A percentile compares a stretch with the other conserved stretches of the same genome.
phyloP scores from a whole-genome alignment of 257 asterid genomes.

The Rehmannia glutinosa region DNA sequence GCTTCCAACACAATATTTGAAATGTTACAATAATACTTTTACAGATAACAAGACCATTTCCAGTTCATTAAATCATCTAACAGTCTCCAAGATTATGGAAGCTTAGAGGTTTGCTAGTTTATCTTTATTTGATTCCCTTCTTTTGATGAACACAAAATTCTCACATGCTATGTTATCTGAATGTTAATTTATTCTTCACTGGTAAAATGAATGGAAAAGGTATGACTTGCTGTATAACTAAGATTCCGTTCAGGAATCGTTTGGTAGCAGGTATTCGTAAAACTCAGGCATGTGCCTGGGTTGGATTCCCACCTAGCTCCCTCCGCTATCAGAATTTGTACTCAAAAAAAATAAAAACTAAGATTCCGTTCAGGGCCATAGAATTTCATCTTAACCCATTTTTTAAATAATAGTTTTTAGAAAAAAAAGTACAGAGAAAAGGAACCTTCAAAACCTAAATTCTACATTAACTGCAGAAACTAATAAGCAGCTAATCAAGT shows the following conservation, averaged over 20 bases:
- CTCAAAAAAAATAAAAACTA: too few species aligned
- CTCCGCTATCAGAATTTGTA: too few species aligned
- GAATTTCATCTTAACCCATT: neutral
- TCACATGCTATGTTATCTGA: neutral
- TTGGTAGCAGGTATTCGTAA: too few species aligned
- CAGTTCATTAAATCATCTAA: too few species aligned
- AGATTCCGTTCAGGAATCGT: neutral
- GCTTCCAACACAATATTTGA: neutral
- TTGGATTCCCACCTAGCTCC: too few species aligned
- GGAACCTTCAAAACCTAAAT: neutral
- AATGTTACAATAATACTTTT: neutral
- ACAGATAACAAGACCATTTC: neutral
- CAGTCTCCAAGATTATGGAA: too few species aligned
- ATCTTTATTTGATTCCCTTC: too few species aligned
- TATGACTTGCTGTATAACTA: neutral
- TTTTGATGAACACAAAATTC: neutral
- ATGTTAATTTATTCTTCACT: neutral
- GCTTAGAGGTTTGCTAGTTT: too few species aligned
- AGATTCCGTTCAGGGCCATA: conserved; percentile 38
- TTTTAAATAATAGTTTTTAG: neutral
- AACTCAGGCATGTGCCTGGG: too few species aligned
- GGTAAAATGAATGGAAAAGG: neutral
- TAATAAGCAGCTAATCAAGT: neutral
- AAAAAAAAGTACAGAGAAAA: neutral
- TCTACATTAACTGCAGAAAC: neutral